Conservation (phyloP, 1,284 basidiomycete species). For the Ustilago trichophora region DNA sequence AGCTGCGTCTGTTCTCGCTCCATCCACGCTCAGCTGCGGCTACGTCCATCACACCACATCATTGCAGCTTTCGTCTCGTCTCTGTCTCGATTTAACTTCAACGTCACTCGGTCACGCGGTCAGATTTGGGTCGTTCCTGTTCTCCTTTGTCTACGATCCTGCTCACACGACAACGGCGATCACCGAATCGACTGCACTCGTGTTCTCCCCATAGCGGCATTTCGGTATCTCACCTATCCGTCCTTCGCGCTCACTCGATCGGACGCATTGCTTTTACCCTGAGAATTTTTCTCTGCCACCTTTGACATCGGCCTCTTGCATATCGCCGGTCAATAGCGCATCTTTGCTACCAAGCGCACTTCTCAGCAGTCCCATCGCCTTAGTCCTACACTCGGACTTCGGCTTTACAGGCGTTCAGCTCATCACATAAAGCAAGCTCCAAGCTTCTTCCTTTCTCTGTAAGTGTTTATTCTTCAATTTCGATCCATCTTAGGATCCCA, state of each 20-base stretch:
- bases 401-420: background rate
- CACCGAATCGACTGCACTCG: background rate
- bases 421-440: background rate
- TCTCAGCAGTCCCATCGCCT: conserved; percentile 1
- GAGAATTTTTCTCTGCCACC: background rate
- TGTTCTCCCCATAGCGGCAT: background rate
- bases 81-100: background rate
- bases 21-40: conserved; percentile 6
- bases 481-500: no score
- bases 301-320: conserved; percentile 2
- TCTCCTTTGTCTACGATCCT: conserved; percentile 6
- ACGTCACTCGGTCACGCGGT: conserved; percentile 18
- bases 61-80: background rate
- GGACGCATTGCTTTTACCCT: background rate
- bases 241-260: background rate
- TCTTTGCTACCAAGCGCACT: conserved; percentile 1
- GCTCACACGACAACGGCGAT: background rate
- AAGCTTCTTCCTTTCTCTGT: conserved; percentile 17
- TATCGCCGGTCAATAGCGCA: background rate
- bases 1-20: conserved; percentile 9
- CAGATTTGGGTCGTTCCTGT: conserved; percentile 2
- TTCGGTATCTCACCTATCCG: background rate
- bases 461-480: conserved; percentile 7
- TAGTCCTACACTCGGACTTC: background rate
- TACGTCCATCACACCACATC: background rate